These are phyloP conservation scores for Thermothelomyces thermophilus DNA, from an alignment of 2,329 filamentous ascomycete species.

Conservation along the genomic window DNA sequence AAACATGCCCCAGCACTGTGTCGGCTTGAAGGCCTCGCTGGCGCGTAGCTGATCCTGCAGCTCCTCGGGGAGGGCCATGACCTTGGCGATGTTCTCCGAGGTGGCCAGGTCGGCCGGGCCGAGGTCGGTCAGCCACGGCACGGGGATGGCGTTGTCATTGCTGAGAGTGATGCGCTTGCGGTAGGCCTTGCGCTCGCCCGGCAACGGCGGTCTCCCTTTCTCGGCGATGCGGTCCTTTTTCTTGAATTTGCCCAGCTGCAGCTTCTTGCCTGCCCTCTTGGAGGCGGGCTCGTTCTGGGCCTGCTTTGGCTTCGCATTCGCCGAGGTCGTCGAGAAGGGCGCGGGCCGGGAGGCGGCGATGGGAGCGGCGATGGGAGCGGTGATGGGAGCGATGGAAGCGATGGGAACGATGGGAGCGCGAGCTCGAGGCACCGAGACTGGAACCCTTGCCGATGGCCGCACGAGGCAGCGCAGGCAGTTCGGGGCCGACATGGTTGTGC, in stretches of 20 bases:
- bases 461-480: conserved; percentile 55
- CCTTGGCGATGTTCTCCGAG: conserved; percentile 52
- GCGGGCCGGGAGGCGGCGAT: conserved; percentile 30
- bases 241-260: conserved; percentile 33
- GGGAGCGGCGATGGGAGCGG: conserved; percentile 30
- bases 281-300: conserved; percentile 20
- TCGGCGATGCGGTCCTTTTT: conserved; percentile 48
- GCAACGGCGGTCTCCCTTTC: conserved; percentile 50
- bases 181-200: conserved; percentile 79
- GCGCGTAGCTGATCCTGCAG: conserved; percentile 74
- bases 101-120: conserved; percentile 47
- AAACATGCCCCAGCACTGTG: conserved; percentile 84
- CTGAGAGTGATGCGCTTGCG: conserved; percentile 86
- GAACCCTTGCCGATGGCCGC: conserved; percentile 33
- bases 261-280: conserved; percentile 34
- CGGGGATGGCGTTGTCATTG: conserved; percentile 85
- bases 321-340: conserved; percentile 40
- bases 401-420: conserved; percentile 20
- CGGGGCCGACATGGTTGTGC: conserved; percentile 45
- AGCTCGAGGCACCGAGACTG: conserved; percentile 7
- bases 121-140: conserved; percentile 60
- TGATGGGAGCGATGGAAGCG: conserved; percentile 26
- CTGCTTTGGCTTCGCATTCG: background rate
- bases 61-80: conserved; percentile 61
- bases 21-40: conserved; percentile 85